A percentile compares a stretch with the other conserved stretches of the same genome.
These are phyloP conservation scores for Gleditsia sinensis DNA, from an alignment of 306 rosid genomes.

Conservation along the genomic window DNA sequence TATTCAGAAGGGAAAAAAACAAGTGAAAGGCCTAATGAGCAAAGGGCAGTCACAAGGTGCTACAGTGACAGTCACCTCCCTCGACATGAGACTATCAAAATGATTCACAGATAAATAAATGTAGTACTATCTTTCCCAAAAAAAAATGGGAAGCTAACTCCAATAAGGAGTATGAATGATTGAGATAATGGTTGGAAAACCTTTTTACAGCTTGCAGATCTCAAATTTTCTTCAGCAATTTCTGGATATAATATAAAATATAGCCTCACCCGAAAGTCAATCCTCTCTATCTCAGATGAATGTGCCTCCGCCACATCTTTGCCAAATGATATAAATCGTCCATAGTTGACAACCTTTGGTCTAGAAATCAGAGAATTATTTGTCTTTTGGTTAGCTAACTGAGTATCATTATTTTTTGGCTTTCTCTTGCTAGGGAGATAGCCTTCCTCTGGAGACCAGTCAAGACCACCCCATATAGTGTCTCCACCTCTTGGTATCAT, in stretches of 20 bases:
- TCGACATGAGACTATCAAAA: not conserved
- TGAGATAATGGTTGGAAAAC: not conserved
- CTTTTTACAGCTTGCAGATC: not conserved
- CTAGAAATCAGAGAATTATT: conserved; percentile 27
- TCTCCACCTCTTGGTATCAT: conserved; percentile 93
- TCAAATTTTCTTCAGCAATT: not conserved
- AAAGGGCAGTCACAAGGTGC: not conserved
- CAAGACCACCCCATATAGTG: conserved; percentile 84
- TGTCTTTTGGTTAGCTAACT: conserved; percentile 34
- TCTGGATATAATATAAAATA: conserved; percentile 12
- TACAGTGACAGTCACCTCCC: not conserved
- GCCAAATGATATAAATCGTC: conserved; percentile 81
- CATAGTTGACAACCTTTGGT: conserved; percentile 52
- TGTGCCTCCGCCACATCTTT: conserved; percentile 72
- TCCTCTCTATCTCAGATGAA: conserved; percentile 57
- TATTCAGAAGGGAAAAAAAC: not conserved
- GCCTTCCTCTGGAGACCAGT: conserved; percentile 87
- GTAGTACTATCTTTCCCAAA: not conserved
- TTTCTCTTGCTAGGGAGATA: conserved; percentile 46
- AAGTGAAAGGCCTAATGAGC: not conserved
- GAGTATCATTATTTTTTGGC: conserved; percentile 38
- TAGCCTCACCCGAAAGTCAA: conserved; percentile 64
- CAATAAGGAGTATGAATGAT: not conserved
- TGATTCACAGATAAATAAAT: not conserved
- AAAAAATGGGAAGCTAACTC: not conserved